These are phyloP conservation scores for Sclerospora graminicola DNA, from an alignment of 352 stramenopile genomes.

Conservation along the genomic window DNA sequence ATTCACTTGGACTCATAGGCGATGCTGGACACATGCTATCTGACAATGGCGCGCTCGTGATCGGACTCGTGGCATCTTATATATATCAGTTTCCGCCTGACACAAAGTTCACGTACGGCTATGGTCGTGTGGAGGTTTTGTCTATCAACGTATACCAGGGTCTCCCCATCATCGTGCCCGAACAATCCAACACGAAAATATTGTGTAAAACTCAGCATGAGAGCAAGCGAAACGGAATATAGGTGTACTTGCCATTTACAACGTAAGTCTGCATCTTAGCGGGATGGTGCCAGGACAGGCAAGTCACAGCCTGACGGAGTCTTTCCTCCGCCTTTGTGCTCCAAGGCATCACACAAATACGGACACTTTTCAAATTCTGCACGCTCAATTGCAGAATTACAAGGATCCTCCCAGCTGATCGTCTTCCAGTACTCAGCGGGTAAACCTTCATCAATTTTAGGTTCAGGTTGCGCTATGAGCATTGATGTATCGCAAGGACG, in stretches of 20 bases:
- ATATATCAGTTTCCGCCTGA: too few species aligned
- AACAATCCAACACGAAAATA: slow-evolving; percentile 39
- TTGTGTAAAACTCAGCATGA: slow-evolving; percentile 24
- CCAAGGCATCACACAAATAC: slow-evolving; percentile 24
- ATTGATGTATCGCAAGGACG: slow-evolving; percentile 19
- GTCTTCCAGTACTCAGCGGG: slow-evolving; percentile 39
- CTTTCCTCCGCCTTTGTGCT: slow-evolving; percentile 19
- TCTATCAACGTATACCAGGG: too few species aligned
- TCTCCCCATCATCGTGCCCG: slow-evolving; percentile 37
- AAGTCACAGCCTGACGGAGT: slow-evolving; percentile 18
- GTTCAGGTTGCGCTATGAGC: slow-evolving; percentile 8
- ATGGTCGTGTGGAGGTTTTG: too few species aligned
- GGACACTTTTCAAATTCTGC: slow-evolving; percentile 24
- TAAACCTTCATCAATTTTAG: slow-evolving; percentile 30
- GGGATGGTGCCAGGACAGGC: slow-evolving; percentile 22
- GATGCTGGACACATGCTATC: too few species aligned
- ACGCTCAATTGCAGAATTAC: slow-evolving; percentile 17
- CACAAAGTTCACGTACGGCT: too few species aligned
- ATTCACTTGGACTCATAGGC: too few species aligned
- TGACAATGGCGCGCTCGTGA: too few species aligned
- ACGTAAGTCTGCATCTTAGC: background rate
- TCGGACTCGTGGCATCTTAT: too few species aligned
- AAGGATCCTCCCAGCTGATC: slow-evolving; percentile 40
- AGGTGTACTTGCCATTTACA: slow-evolving; percentile 3
- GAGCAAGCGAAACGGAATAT: slow-evolving; percentile 31